phyloP scores from a whole-genome alignment of 257 asterid genomes.

The Linderniella brevidens region DNA sequence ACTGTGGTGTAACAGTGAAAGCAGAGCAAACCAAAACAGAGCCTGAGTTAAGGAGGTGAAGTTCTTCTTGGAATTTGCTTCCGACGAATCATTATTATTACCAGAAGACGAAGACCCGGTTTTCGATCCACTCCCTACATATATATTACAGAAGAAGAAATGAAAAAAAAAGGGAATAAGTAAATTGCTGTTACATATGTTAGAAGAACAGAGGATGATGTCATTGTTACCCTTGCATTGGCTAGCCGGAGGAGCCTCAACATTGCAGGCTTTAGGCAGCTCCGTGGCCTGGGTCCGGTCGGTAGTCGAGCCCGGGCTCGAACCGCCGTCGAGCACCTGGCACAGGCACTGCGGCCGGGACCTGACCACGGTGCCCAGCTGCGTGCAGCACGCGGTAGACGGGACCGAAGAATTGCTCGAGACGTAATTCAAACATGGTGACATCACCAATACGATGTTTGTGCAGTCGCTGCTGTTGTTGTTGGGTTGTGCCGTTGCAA shows the following conservation, averaged over 20 bases:
- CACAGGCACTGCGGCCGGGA: constrained; percentile 10
- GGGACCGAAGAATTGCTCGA: constrained; percentile 10
- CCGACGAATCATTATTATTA: too few relatives aligned
- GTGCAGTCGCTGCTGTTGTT: background rate
- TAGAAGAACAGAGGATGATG: too few relatives aligned
- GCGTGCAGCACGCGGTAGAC: constrained; percentile 13
- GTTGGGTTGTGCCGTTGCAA: too few relatives aligned
- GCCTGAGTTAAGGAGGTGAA: too few relatives aligned
- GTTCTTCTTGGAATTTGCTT: constrained; percentile 10
- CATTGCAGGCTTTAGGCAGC: constrained; percentile 30
- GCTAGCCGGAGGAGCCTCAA: constrained; percentile 22
- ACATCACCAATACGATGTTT: background rate
- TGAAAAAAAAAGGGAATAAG: too few relatives aligned
- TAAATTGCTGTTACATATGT: too few relatives aligned
- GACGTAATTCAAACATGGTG: constrained; percentile 12
- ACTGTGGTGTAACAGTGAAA: too few relatives aligned
- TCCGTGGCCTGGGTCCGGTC: constrained; percentile 15
- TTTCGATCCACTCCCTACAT: too few relatives aligned
- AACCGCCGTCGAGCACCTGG: constrained; percentile 1
- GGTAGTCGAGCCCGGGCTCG: background rate
- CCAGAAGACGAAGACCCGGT: too few relatives aligned
- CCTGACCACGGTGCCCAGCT: constrained; percentile 6
- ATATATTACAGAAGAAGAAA: too few relatives aligned
- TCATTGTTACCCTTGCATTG: constrained; percentile 11
- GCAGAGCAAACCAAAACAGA: background rate